Evolutionary conservation across 805 yeast genomes (phyloP), one percentile per base, ranked within the genome.

Genomic region (Suhomyces sp.): DNA sequence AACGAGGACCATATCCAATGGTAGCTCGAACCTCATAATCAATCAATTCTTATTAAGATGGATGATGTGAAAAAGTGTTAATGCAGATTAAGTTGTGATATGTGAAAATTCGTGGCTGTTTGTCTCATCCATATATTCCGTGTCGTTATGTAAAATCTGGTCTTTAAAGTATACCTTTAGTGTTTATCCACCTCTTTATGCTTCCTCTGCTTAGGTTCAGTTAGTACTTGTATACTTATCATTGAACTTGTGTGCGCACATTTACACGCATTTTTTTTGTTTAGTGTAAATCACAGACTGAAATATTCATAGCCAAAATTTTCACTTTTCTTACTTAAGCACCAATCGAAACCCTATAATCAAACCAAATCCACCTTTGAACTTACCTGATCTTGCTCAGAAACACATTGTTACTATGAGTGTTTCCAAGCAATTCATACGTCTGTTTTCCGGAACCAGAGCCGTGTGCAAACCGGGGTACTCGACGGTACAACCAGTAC

Each of bases 401-500:
- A n/a, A n/a, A n/a, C n/a, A n/a, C 10, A 20, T 7, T 20, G 22
- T 19, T 14, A 18, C 17, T 31, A 48, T 41, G 46, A 47, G 36
- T 18, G 27, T 33, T 33, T 17, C 36, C 46, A 54, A 38, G 40
- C 51, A 44, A 43, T 48, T 53, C 39, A 44, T 50, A 42, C 59
- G 64, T 56, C 54, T 43, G 51, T 42, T 65, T 48, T 33, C 63
- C 52, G 24, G 63, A 62, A 39, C 74, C 65, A 57, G 74, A 74
- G 32, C 83, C 79, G 19, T 77, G 74, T 33, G 44, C 29, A 64
- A 53, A 36, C 46, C 70, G 10, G 70, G 70, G 6, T 68, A 67
- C 58, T 83, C 95, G 25, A 74, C 86, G 33, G 90, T 87, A 23
- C 77, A 83, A 33, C 98, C 98, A 2, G 95, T 91, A 11, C 98